These are phyloP conservation scores for Arthrobotrys sphaeroides DNA, from an alignment of 2,329 filamentous ascomycete species.

Conservation along the genomic window DNA sequence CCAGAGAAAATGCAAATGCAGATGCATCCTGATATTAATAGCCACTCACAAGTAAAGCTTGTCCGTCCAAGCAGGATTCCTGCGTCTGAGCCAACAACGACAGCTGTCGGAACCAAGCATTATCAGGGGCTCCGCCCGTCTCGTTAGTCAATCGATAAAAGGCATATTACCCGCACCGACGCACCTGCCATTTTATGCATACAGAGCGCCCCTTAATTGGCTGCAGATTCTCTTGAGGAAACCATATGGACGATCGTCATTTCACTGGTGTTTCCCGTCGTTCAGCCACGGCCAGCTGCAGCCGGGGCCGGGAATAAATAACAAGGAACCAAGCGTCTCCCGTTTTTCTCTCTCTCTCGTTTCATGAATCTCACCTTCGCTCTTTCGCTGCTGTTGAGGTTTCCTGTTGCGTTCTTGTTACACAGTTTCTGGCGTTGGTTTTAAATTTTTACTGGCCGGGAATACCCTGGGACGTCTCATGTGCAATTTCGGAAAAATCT, in stretches of 20 bases:
- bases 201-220: not conserved
- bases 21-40: conserved; percentile 3
- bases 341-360: not conserved
- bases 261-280: not conserved
- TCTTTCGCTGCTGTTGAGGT: conserved; percentile 8
- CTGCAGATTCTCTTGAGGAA: conserved; percentile 4
- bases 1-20: conserved; percentile 6
- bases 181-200: not conserved
- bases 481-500: conserved; percentile 41
- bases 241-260: not conserved
- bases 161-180: not conserved
- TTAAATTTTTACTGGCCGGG: not conserved
- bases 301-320: conserved; percentile 28
- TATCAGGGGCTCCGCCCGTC: not conserved
- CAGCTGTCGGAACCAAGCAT: not conserved
- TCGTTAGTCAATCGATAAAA: not conserved
- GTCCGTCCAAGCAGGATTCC: not conserved
- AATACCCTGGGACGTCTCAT: not conserved
- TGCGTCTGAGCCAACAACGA: not conserved
- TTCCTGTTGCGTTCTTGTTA: not conserved
- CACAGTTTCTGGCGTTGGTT: conserved; percentile 5
- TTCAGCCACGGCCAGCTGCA: not conserved
- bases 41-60: not conserved
- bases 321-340: conserved; percentile 8
- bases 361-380: conserved; percentile 40